A percentile compares a stretch with the other conserved stretches of the same genome.
These are phyloP conservation scores for Camellia japonica DNA, from an alignment of 148 eudicot species.

Conservation along the genomic window DNA sequence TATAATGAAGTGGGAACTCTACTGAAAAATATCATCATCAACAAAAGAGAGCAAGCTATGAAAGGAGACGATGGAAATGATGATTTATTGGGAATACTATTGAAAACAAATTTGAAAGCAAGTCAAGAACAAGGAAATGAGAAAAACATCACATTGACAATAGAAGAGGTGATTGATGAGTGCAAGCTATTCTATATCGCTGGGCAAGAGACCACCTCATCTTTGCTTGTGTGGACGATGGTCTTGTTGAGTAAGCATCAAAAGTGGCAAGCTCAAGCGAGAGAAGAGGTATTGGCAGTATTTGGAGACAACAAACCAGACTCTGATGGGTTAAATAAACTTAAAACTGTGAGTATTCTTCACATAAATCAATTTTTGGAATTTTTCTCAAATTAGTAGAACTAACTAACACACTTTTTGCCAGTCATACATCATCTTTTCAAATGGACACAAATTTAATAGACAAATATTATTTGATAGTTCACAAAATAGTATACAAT, in stretches of 20 bases:
- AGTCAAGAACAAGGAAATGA: neutral
- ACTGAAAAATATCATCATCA: slow-evolving; percentile 11
- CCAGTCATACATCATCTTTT: too few species aligned
- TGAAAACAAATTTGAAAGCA: neutral
- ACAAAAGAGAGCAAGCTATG: slow-evolving; percentile 2
- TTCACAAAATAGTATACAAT: too few species aligned
- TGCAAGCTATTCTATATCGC: slow-evolving; percentile 8
- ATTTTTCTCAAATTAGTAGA: neutral
- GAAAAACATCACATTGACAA: neutral
- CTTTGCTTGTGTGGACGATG: slow-evolving; percentile 13
- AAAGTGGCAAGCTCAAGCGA: slow-evolving; percentile 14
- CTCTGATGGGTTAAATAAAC: neutral
- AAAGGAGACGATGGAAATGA: neutral
- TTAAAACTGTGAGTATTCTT: slow-evolving; percentile 9
- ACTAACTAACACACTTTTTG: too few species aligned
- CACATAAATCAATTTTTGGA: neutral
- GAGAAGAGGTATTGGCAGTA: slow-evolving; percentile 16
- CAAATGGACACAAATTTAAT: too few species aligned
- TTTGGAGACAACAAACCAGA: neutral
- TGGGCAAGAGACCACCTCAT: slow-evolving; percentile 5
- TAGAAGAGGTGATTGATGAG: slow-evolving; percentile 10
- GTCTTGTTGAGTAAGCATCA: slow-evolving; percentile 9
- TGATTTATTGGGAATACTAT: neutral
- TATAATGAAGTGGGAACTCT: slow-evolving; percentile 9
- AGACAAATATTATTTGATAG: too few species aligned